Conservation (phyloP, 2,329 filamentous ascomycete genomes). For the Neonectria coccinea region DNA sequence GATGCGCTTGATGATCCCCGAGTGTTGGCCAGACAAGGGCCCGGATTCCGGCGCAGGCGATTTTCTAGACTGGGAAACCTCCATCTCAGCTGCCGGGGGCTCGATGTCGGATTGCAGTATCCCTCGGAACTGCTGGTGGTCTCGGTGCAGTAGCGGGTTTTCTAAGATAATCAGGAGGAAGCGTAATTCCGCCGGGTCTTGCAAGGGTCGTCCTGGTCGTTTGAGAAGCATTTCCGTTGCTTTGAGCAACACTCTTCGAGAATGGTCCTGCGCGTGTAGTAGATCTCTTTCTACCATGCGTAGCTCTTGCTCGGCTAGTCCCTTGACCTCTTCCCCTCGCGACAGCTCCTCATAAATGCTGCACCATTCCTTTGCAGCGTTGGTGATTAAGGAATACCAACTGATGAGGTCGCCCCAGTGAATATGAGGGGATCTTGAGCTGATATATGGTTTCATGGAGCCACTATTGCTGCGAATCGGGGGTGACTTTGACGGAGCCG, state of each 20-base stretch:
- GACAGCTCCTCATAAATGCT: slow-evolving; percentile 67
- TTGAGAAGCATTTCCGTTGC: slow-evolving; percentile 83
- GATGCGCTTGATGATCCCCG: slow-evolving; percentile 86
- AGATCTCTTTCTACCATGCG: slow-evolving; percentile 60
- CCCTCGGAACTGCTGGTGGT: slow-evolving; percentile 55
- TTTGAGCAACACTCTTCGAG: slow-evolving; percentile 78
- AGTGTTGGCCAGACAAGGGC: slow-evolving; percentile 74
- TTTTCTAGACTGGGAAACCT: slow-evolving; percentile 34
- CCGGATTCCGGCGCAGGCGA: slow-evolving; percentile 50
- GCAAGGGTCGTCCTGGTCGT: slow-evolving; percentile 77
- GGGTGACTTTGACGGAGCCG: slow-evolving; percentile 33
- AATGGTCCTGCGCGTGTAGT: slow-evolving; percentile 72
- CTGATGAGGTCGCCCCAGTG: slow-evolving; percentile 78
- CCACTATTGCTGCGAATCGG: slow-evolving; percentile 34
- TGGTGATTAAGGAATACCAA: slow-evolving; percentile 80
- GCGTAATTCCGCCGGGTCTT: slow-evolving; percentile 75
- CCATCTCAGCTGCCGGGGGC: slow-evolving; percentile 11
- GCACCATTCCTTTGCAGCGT: slow-evolving; percentile 76
- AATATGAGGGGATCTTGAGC: slow-evolving; percentile 70
- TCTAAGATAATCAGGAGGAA: slow-evolving; percentile 83
- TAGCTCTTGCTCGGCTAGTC: slow-evolving; percentile 52
- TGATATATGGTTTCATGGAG: slow-evolving; percentile 29
- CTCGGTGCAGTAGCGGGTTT: slow-evolving; percentile 78
- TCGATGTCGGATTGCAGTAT: slow-evolving; percentile 50
- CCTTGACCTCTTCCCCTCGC: slow-evolving; percentile 44